These are phyloP conservation scores for Sesbania bispinosa DNA, from an alignment of 306 rosid species.

Conservation along the genomic window DNA sequence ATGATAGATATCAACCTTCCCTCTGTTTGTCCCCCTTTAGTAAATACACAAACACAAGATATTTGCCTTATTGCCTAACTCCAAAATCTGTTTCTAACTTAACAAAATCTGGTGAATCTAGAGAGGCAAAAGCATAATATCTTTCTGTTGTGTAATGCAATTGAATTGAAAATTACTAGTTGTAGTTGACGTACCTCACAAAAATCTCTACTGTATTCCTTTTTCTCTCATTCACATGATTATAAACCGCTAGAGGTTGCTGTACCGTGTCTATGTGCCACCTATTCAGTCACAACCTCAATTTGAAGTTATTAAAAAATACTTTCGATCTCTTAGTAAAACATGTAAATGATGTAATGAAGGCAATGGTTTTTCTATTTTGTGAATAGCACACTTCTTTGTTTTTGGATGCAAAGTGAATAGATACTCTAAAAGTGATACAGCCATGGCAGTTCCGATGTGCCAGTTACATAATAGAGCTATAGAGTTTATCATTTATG, in stretches of 20 bases:
- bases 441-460: neutral
- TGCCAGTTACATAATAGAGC: too few relatives aligned
- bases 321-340: neutral
- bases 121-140: neutral
- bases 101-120: neutral
- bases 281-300: neutral
- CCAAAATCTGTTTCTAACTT: neutral
- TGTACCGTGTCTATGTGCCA: neutral
- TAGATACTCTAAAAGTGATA: neutral
- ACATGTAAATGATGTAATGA: neutral
- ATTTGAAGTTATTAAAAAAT: neutral
- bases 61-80: neutral
- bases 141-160: neutral
- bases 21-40: neutral
- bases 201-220: neutral
- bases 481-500: too few relatives aligned
- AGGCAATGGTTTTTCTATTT: neutral
- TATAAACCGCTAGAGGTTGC: neutral
- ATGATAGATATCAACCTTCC: neutral
- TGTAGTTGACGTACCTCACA: neutral
- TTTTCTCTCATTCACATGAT: neutral
- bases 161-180: neutral
- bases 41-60: neutral
- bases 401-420: too few relatives aligned
- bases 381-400: too few relatives aligned